Conservation (phyloP, 108 stramenopile species). For the Cyclotella sp. region DNA sequence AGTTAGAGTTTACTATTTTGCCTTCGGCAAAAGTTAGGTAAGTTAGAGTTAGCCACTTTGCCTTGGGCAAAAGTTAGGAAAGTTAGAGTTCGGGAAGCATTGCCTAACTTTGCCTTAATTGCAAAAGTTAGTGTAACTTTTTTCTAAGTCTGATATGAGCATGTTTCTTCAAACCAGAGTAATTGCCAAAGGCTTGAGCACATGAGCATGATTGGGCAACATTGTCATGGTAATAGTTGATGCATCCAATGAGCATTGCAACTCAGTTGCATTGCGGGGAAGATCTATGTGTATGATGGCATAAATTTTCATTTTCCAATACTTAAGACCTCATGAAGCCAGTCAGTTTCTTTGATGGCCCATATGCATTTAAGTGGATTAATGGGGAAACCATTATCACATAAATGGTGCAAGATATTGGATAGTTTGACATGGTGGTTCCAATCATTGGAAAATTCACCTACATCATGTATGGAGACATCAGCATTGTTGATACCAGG, state of each 20-base stretch:
- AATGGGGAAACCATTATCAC: conserved; percentile 35
- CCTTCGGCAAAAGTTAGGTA: no score
- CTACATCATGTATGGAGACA: conserved; percentile 24
- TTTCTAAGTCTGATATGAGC: no score
- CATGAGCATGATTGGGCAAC: conserved; percentile 50
- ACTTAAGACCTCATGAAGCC: conserved; percentile 59
- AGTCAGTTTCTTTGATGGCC: conserved; percentile 59
- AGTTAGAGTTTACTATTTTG: no score
- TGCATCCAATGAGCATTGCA: conserved; percentile 56
- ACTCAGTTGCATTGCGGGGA: conserved; percentile 29
- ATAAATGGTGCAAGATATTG: conserved; percentile 6
- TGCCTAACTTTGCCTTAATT: no score
- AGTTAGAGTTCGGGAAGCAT: no score
- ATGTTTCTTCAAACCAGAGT: conserved; percentile 21
- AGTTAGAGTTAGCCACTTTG: no score
- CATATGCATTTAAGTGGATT: conserved; percentile 69
- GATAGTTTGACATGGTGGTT: conserved; percentile 11
- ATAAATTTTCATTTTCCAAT: conserved; percentile 47
- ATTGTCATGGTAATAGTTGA: conserved; percentile 51
- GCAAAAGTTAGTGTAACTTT: no score
- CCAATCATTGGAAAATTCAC: conserved; percentile 12
- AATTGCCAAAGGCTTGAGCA: conserved; percentile 45
- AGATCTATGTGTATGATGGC: conserved; percentile 34
- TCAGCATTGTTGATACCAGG: no score
- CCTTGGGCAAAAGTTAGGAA: no score